Percentiles rank a stretch among this genome's conserved stretches.
These are phyloP conservation scores for Trametes cubensis DNA, from an alignment of 768 basidiomycete genomes.

Conservation along the genomic window DNA sequence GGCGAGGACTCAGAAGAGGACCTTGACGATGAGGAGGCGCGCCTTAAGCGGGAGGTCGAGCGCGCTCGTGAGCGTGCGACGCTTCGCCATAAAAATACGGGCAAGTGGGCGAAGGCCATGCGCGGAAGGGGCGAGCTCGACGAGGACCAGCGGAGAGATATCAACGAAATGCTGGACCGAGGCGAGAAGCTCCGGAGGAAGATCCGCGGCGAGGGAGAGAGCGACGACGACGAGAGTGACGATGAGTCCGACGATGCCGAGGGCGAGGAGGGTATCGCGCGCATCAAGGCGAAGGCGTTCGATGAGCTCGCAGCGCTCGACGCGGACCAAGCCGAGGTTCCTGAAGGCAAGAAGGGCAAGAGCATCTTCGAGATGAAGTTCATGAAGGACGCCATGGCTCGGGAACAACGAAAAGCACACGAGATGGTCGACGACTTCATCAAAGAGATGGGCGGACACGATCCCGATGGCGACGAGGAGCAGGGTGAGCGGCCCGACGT, in stretches of 20 bases:
- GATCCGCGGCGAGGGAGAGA: conserved; percentile 68
- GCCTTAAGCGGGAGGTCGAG: conserved; percentile 72
- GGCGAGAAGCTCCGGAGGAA: conserved; percentile 78
- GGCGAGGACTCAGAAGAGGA: conserved; percentile 57
- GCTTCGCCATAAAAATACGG: conserved; percentile 82
- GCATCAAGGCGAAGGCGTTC: conserved; percentile 69
- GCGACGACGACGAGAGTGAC: conserved; percentile 49
- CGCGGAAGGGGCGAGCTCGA: conserved; percentile 68
- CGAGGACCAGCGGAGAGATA: conserved; percentile 62
- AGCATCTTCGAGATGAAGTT: conserved; percentile 96
- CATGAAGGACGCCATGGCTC: conserved; percentile 89
- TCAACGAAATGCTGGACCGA: conserved; percentile 83
- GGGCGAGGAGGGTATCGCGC: conserved; percentile 44
- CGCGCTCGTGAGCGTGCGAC: conserved; percentile 90
- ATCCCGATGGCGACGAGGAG: conserved; percentile 37
- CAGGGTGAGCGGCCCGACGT: conserved; percentile 27
- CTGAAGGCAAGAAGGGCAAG: conserved; percentile 51
- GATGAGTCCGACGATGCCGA: conserved; percentile 47
- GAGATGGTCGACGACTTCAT: conserved; percentile 73
- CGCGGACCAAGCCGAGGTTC: conserved; percentile 33
- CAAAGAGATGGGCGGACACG: conserved; percentile 60
- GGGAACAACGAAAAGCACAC: conserved; percentile 59
- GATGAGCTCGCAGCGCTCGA: conserved; percentile 67
- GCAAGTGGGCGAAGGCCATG: conserved; percentile 86
- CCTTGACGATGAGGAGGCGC: conserved; percentile 48